Evolutionary conservation across 495 filamentous ascomycete species (phyloP), one percentile per base, ranked within the genome.

Genomic region (Penicillium silybi): DNA sequence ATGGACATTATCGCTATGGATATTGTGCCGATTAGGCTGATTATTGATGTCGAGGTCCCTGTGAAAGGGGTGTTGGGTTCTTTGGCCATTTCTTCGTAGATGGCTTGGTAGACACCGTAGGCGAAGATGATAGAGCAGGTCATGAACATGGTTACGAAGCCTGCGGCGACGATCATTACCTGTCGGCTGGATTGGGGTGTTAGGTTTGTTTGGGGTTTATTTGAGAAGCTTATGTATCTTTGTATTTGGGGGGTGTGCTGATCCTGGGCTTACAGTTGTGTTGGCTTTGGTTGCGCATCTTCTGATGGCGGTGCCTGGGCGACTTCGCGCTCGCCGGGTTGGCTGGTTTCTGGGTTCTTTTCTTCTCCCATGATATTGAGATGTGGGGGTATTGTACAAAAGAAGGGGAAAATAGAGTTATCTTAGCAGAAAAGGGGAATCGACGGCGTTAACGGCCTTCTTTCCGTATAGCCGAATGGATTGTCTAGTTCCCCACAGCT

Each of bases 1-100:
- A 74, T 71, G 16, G 73, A 74, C 73, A 77, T 77, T 1, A 77
- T 53, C 2, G 70, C 64, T 23, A 74, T 68, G 8, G 70, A 58
- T 11, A 77, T 46, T 4, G 71, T 77, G 32, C 73, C 74, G 25
- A 77, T 74, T 3, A 76, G 54, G 52, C 72, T 71, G 43, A 77
- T 73, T 13, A 64, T 50, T 13, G 70, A 70, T 0, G 73, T 66
- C 0, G 61, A 67, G n/a, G 62, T 59, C n/a, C 64, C 65, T 3
- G 59, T 65, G 48, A 76, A 76, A 9, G 72, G 72, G 0, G 60
- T 66, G 23, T 46, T 44, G 9, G 59, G 35, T 20, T 62, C 43
- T 27, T 54, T 56, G 37, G 65, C 63, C 60, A 74, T 59, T 46
- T 73, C 62, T 48, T 75, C 66, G 43, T 74, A 77, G 23, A 75